Evolutionary conservation across 306 rosid species (phyloP).

Genomic region (Senna tora): DNA sequence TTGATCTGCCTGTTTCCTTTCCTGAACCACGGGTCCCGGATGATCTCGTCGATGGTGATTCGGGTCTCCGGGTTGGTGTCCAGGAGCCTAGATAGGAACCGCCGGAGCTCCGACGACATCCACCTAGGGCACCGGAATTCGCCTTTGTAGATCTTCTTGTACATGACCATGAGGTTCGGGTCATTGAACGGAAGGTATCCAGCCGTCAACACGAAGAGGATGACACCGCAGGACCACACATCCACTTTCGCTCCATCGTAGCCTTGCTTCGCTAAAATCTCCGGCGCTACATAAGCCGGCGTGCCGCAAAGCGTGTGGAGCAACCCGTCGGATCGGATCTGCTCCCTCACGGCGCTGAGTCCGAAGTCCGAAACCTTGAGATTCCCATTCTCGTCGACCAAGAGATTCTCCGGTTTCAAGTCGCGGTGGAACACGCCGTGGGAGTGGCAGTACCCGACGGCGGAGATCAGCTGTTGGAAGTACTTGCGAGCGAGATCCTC

Average conservation of each 20-base stretch:
- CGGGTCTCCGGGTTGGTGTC: slow-evolving; percentile 50
- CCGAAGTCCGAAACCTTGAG: slow-evolving; percentile 54
- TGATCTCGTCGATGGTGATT: slow-evolving; percentile 48
- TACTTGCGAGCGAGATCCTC: slow-evolving; percentile 51
- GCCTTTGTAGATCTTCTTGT: slow-evolving; percentile 47
- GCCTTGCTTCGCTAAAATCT: slow-evolving; percentile 46
- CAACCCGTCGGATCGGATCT: slow-evolving; percentile 51
- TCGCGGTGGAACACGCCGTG: slow-evolving; percentile 56
- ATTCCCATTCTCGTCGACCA: slow-evolving; percentile 49
- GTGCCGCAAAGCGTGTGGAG: slow-evolving; percentile 58
- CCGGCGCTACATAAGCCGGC: slow-evolving; percentile 61
- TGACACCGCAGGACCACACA: slow-evolving; percentile 56
- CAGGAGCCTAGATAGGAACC: slow-evolving; percentile 35
- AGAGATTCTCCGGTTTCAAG: slow-evolving; percentile 53
- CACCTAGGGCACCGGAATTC: slow-evolving; percentile 54
- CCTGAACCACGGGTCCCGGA: slow-evolving; percentile 50
- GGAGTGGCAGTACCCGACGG: slow-evolving; percentile 50
- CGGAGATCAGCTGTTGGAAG: slow-evolving; percentile 52
- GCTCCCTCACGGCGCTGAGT: slow-evolving; percentile 49
- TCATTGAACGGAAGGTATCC: slow-evolving; percentile 55
- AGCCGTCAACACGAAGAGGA: slow-evolving; percentile 45
- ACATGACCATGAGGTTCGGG: slow-evolving; percentile 52
- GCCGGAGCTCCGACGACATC: slow-evolving; percentile 49
- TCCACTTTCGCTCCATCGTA: slow-evolving; percentile 53
- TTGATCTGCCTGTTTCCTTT: slow-evolving; percentile 40